A percentile compares a stretch with the other conserved stretches of the same genome.
Evolutionary conservation across 192 early-diverging fungal genomes (phyloP).

Genomic region (Coemansia sp.): DNA sequence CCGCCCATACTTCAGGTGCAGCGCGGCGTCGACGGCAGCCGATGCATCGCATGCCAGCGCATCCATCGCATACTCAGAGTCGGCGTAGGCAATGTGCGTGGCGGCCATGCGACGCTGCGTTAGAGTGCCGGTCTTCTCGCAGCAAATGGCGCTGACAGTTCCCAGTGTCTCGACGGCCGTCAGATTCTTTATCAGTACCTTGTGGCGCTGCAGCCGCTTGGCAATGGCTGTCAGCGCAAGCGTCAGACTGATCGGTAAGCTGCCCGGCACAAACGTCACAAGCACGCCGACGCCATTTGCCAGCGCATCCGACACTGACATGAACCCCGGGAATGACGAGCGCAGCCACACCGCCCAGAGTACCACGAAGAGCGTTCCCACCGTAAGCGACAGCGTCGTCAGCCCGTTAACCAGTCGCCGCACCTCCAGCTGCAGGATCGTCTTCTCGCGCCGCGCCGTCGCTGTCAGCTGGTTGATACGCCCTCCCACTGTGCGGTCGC

Average conservation of each 20-base stretch:
- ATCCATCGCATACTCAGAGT: background rate
- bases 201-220: conserved; percentile 66
- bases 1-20: background rate
- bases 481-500: conserved; percentile 75
- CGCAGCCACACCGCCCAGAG: conserved; percentile 62
- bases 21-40: background rate
- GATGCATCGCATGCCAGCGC: background rate
- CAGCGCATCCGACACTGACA: conserved; percentile 53
- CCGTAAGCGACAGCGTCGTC: conserved; percentile 54
- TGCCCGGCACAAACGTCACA: conserved; percentile 77
- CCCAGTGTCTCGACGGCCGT: conserved; percentile 87
- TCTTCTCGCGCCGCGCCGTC: conserved; percentile 42
- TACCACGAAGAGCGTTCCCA: conserved; percentile 55
- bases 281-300: conserved; percentile 63
- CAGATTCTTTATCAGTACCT: conserved; percentile 79
- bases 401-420: conserved; percentile 79
- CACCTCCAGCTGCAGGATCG: conserved; percentile 64
- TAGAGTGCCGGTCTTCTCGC: conserved; percentile 93
- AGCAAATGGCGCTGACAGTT: conserved; percentile 68
- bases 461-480: conserved; percentile 65
- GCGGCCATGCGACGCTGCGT: conserved; percentile 78
- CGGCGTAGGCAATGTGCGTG: conserved; percentile 16
- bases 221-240: conserved; percentile 76
- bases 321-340: conserved; percentile 56
- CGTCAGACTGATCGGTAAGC: conserved; percentile 78